Base-by-base conservation (phyloP, 1,284 basidiomycete genomes). In the Takashimella koratensis region DNA sequence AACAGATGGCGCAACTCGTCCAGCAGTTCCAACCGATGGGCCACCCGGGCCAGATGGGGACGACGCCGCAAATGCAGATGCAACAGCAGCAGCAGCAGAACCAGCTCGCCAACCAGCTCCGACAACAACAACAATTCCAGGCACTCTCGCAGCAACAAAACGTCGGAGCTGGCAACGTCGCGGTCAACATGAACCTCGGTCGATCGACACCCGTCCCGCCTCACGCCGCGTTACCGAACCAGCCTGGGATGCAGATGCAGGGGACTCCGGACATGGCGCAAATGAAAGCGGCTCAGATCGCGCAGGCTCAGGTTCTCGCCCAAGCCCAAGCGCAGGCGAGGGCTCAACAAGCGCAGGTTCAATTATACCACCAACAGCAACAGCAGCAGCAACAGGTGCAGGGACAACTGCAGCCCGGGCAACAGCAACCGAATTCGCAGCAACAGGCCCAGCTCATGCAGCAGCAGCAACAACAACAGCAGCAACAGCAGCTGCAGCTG, bases 301-400 rank as follows among this genome's bases (percentile, higher is more conserved):
- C 30, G 8, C 30, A 36, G 30, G 30, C 30, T 36, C 30, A 36
- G 10, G 30, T 43, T 3, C 23, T 53, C 8, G 30, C 30, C 16
- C 30, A 36, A 16, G 30, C 30, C 16, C 30, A 36, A 8, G 30
- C 30, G 10, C 30, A 36, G 21, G 52, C 52, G n/a, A 42, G 52
- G 4, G 52, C 52, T 24, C 52, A 53, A 39, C 30, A 36, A 36
- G 47, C 47, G 8, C 52, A 49, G n/a, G 45, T 61, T 21, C 62
- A 62, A 49, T 47, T 40, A 27, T 53, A 58, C 43, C 46, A 56
- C 20, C 47, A 39, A 12, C 53, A 55, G 16, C 57, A 56, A 47
- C 51, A 45, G 21, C 53, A 53, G 45, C 48, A 54, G 13, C 57
- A 54, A 25, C 59, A 58, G 40, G 53, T 54, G 36, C 51, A 54